A percentile compares a stretch with the other conserved stretches of the same genome.
These are phyloP conservation scores for Penicillium crustosum DNA, from an alignment of 2,329 filamentous ascomycete species.

Conservation along the genomic window DNA sequence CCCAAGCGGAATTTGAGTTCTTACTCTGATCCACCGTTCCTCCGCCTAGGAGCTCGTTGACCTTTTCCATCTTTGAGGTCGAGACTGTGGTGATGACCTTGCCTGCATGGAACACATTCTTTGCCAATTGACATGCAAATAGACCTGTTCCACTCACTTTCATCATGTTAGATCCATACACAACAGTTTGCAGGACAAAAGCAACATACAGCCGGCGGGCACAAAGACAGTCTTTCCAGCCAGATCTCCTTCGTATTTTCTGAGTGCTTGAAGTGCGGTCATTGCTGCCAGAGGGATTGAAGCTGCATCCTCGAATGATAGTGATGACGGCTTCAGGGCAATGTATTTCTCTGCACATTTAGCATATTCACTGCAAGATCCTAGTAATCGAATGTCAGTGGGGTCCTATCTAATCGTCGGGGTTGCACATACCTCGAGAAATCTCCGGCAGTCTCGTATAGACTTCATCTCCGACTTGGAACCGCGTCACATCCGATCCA, in stretches of 20 bases:
- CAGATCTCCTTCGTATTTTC: conserved; percentile 47
- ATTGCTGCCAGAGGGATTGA: conserved; percentile 44
- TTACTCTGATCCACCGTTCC: conserved; percentile 49
- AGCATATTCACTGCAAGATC: conserved; percentile 42
- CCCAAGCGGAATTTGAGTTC: background rate
- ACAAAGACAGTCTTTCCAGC: conserved; percentile 55
- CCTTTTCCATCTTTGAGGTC: conserved; percentile 51
- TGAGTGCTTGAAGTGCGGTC: conserved; percentile 50
- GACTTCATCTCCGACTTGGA: conserved; percentile 44
- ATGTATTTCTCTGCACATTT: conserved; percentile 35
- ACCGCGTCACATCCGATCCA: conserved; percentile 34
- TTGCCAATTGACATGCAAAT: conserved; percentile 52
- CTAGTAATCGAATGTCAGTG: conserved; percentile 18
- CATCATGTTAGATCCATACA: background rate
- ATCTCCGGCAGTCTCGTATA: conserved; percentile 37
- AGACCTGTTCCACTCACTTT: conserved; percentile 50
- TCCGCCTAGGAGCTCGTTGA: conserved; percentile 44
- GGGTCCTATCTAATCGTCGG: background rate
- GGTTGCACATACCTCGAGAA: conserved; percentile 27
- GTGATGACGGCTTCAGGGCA: conserved; percentile 42
- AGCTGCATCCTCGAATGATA: conserved; percentile 47
- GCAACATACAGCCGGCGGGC: conserved; percentile 43
- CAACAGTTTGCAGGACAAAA: background rate
- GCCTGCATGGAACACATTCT: conserved; percentile 50
- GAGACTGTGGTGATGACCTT: conserved; percentile 55